phyloP scores from a whole-genome alignment of 495 filamentous ascomycete species.

The Penicillium diatomitis region DNA sequence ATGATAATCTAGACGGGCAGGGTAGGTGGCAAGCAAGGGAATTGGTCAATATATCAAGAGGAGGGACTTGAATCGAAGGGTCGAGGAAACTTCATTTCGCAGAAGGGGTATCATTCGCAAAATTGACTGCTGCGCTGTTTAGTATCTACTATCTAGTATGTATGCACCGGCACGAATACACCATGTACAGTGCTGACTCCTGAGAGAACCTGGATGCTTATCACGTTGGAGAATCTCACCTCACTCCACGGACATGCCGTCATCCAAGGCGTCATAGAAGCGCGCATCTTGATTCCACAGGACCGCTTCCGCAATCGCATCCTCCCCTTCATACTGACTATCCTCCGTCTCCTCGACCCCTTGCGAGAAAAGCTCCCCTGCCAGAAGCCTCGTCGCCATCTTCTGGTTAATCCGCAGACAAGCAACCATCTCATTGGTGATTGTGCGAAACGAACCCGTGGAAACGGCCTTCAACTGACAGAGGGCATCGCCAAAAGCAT shows the following conservation, averaged over 20 bases:
- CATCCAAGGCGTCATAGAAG: slow-evolving; percentile 4
- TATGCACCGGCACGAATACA: no score
- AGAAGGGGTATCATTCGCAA: no score
- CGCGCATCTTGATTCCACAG: background rate
- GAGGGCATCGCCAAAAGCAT: slow-evolving; percentile 55
- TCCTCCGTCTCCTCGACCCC: slow-evolving; percentile 10
- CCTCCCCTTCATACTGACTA: slow-evolving; percentile 24
- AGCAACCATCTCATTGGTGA: slow-evolving; percentile 21
- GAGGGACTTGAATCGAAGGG: no score
- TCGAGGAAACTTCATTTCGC: no score
- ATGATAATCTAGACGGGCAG: no score
- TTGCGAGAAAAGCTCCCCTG: slow-evolving; percentile 6
- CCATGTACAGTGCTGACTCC: no score
- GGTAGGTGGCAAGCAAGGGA: no score
- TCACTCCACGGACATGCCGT: slow-evolving; percentile 16
- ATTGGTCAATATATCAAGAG: no score
- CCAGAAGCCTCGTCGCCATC: slow-evolving; percentile 18
- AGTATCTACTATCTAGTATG: no score
- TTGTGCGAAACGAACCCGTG: slow-evolving; percentile 13
- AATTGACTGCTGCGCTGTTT: no score
- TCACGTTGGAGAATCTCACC: background rate
- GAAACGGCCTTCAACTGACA: slow-evolving; percentile 50
- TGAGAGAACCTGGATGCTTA: no score
- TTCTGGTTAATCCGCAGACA: slow-evolving; percentile 29
- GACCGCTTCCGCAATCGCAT: slow-evolving; percentile 21